Evolutionary conservation across 169 alveolate species (phyloP), one percentile per base, ranked within the genome.

Genomic region (Cryptosporidium canis): DNA sequence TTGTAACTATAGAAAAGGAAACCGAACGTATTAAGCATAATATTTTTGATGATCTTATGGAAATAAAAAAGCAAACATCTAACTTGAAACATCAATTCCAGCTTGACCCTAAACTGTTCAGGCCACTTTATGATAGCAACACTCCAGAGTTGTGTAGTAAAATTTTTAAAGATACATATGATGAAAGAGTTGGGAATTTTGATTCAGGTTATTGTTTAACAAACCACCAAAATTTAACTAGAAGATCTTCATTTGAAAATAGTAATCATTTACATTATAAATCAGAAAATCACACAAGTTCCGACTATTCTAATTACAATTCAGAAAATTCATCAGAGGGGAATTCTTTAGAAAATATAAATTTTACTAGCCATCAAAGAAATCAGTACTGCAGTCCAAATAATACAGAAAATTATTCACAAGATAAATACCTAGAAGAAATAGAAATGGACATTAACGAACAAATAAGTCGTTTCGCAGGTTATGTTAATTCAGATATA

Each of bases 361-460:
- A 5, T 51, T 33, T 24, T 16, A 2, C 9, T n/a, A 18, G 24
- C 12, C 24, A 27, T 3, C 33, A 51, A 24, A 4, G n/a, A 7
- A n/a, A 51, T 51, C 63, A 51, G 35, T 3, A 12, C 9, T 51
- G 24, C 9, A 51, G 9, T 51, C 6, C 35, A 14, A 8, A 33
- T 18, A 14, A 16, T 51, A 21, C 33, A 51, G 33, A 61, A 29
- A 61, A 61, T 16, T 61, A 33, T 31, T 31, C 48, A 12, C 47
- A 61, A 3, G 48, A 61, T 14, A 61, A 61, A 35, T 35, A 66
- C 33, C 41, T 71, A 16, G 85, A 71, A 45, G 64, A 51, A 48
- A 71, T 71, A 6, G 85, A 71, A 55, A 39, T 29, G 21, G 85
- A 71, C 14, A 53, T 71, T 71, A 39, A 48, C 33, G 47, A 71